These are phyloP conservation scores for Fraxinus ornus DNA, from an alignment of 305 asterid species.

Conservation along the genomic window DNA sequence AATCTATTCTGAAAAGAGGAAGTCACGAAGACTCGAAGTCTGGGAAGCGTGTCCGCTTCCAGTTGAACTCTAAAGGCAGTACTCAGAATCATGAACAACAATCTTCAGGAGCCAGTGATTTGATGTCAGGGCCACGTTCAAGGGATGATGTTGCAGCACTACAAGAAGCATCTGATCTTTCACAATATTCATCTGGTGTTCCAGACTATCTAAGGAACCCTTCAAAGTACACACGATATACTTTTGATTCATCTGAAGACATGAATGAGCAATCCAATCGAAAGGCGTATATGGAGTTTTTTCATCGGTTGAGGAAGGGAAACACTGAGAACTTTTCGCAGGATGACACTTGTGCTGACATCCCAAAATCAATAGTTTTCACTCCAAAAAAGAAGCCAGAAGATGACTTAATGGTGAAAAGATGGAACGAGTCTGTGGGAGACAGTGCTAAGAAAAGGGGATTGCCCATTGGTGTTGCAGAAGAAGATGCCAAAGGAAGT, in stretches of 20 bases:
- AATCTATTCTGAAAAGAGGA: slow-evolving; percentile 57
- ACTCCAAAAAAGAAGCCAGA: slow-evolving; percentile 48
- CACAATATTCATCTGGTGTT: slow-evolving; percentile 33
- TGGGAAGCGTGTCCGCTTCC: slow-evolving; percentile 63
- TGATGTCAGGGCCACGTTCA: slow-evolving; percentile 20
- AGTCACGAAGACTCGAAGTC: slow-evolving; percentile 34
- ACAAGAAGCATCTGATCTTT: slow-evolving; percentile 32
- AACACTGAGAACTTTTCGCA: slow-evolving; percentile 17
- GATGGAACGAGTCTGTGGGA: slow-evolving; percentile 24
- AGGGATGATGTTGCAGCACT: slow-evolving; percentile 18
- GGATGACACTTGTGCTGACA: slow-evolving; percentile 32
- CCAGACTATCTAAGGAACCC: slow-evolving; percentile 83
- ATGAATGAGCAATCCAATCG: slow-evolving; percentile 65
- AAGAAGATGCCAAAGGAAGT: slow-evolving; percentile 36
- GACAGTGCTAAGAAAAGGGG: slow-evolving; percentile 36
- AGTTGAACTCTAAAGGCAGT: slow-evolving; percentile 30
- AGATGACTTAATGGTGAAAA: slow-evolving; percentile 24
- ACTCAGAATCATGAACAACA: slow-evolving; percentile 26
- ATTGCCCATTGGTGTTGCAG: slow-evolving; percentile 45
- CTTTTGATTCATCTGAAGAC: slow-evolving; percentile 51
- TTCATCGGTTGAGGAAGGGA: slow-evolving; percentile 42
- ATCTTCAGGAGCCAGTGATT: slow-evolving; percentile 24
- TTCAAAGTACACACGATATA: slow-evolving; percentile 65
- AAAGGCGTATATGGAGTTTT: slow-evolving; percentile 55
- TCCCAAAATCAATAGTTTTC: slow-evolving; percentile 48